These are phyloP conservation scores for rapeseed (Brassica napus) DNA, from an alignment of 345 rosid species.

Conservation along the genomic window DNA sequence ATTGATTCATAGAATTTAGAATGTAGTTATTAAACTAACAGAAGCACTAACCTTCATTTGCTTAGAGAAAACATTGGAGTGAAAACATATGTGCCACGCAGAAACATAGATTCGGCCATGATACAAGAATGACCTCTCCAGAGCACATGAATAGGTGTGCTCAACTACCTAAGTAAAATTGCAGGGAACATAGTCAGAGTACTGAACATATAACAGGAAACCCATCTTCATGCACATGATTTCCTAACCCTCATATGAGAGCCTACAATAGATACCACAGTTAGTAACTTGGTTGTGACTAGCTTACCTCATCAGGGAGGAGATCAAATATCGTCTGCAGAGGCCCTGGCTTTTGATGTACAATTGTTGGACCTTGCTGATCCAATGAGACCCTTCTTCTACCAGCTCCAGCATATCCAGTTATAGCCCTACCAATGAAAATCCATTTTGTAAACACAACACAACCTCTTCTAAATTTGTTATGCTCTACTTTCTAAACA, in stretches of 20 bases:
- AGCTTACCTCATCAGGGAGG: slow-evolving; percentile 82
- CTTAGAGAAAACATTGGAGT: slow-evolving; percentile 96
- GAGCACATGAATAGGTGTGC: slow-evolving; percentile 93
- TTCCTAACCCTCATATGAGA: slow-evolving; percentile 6
- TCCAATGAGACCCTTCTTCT: slow-evolving; percentile 73
- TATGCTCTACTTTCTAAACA: background rate
- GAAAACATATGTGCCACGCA: slow-evolving; percentile 98
- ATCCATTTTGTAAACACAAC: slow-evolving; percentile 16
- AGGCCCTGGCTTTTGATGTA: slow-evolving; percentile 95
- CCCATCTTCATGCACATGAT: background rate
- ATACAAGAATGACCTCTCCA: slow-evolving; percentile 96
- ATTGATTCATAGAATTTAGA: slow-evolving; percentile 3
- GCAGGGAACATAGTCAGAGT: slow-evolving; percentile 16
- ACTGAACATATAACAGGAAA: background rate
- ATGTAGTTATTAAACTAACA: background rate
- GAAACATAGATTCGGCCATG: slow-evolving; percentile 99
- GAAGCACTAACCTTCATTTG: slow-evolving; percentile 83
- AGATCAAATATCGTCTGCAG: slow-evolving; percentile 90
- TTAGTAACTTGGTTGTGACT: slow-evolving; percentile 18
- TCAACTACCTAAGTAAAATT: slow-evolving; percentile 67
- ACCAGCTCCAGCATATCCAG: slow-evolving; percentile 74
- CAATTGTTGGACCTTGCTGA: slow-evolving; percentile 88
- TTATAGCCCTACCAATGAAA: slow-evolving; percentile 49
- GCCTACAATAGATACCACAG: background rate
- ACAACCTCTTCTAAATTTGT: background rate